Base-by-base conservation (phyloP, 352 stramenopile genomes). In the Phytophthora idaei region DNA sequence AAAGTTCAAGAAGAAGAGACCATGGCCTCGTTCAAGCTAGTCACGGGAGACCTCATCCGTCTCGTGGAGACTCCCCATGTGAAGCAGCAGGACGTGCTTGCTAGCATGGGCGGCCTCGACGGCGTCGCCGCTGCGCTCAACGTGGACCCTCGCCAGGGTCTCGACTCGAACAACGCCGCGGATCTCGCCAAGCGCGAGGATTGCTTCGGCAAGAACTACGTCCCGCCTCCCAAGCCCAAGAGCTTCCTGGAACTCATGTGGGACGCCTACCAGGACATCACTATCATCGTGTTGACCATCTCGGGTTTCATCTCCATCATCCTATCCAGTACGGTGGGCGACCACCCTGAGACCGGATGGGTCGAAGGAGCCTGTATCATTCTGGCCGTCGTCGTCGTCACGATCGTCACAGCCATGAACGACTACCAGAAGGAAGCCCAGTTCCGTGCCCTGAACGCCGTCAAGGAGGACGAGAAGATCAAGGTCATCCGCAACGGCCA, bases 391-490 rank as follows among this genome's bases (percentile, higher is more conserved):
- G 52, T 97, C 8, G 77, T 98, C 12, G 92, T 98, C 5, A 90
- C 89, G 5, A 76, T 87, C 15, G 89, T 98, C 8, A 95, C 90
- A 29, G 90, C 90, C 34, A 61, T 85, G 31, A 97, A 97, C 61
- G 90, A 98, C 67, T 97, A 97, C 67, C 85, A 90, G 69, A 97
- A 97, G 73, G 89, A 97, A 61, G 72, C 91, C 39, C 89, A 97
- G 71, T 98, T 98, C 68, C 74, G 83, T 17, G 75, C 72, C 11
- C 67, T 98, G 34, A 93, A 97, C 54, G 85, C 81, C 15, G 67
- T 89, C 37, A 93, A 91, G 59, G 85, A 91, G 47, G 74, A 87
- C 52, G 83, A 92, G 55, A 88, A 85, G 67, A 90, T 91, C 54
- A 95, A 93, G 62, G 87, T 90, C 6, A 65, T 87, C 41, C 80